Percentiles rank a stretch among this genome's conserved stretches.
Conservation (phyloP, 2,329 filamentous ascomycete species). For the Fusarium hainanense region DNA sequence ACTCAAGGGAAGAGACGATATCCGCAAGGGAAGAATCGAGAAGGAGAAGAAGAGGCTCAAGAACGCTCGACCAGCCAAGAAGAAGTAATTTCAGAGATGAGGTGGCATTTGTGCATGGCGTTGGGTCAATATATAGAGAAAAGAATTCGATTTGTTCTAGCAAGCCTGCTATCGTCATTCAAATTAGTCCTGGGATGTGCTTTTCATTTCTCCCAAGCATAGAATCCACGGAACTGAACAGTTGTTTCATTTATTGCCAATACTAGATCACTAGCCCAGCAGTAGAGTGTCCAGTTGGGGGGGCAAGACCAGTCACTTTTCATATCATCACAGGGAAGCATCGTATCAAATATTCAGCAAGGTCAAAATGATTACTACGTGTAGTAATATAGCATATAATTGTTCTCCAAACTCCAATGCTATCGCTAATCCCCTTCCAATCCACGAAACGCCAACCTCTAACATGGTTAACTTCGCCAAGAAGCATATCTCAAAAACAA, state of each 20-base stretch:
- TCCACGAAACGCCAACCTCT: constrained; percentile 40
- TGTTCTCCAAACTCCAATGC: constrained; percentile 30
- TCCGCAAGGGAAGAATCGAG: constrained; percentile 82
- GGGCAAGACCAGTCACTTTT: neutral
- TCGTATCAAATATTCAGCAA: neutral
- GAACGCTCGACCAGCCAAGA: constrained; percentile 84
- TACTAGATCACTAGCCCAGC: neutral
- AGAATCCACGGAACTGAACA: neutral
- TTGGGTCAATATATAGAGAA: constrained; percentile 35
- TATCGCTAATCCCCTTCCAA: constrained; percentile 22
- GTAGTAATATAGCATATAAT: constrained; percentile 30
- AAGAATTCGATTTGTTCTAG: constrained; percentile 5
- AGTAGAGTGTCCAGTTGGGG: neutral
- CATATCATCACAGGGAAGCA: neutral
- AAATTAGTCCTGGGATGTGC: neutral
- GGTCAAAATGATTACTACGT: constrained; percentile 21
- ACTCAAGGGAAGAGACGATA: constrained; percentile 84
- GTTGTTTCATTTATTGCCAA: neutral
- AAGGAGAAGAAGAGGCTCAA: constrained; percentile 84
- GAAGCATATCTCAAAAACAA: constrained; percentile 30
- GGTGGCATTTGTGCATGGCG: constrained; percentile 24
- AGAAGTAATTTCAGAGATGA: constrained; percentile 49
- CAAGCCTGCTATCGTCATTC: neutral
- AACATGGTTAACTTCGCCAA: constrained; percentile 35
- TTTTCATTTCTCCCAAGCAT: neutral